Percentiles rank a stretch among this genome's conserved stretches.
Evolutionary conservation across 371 early-diverging fungal genomes (phyloP).

Genomic region (Thermomucor indicae-seudaticae): DNA sequence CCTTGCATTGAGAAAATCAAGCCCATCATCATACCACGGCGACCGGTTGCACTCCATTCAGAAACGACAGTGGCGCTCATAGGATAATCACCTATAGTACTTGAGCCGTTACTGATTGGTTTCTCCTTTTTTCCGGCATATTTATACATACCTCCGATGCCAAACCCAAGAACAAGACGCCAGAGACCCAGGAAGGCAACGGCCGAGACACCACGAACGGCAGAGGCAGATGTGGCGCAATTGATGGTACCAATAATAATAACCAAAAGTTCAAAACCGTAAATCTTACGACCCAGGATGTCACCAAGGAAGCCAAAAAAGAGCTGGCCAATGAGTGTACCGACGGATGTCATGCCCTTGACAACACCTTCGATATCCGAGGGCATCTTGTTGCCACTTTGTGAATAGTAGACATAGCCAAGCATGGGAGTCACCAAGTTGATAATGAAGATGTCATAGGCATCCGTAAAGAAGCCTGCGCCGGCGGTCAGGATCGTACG

Average conservation of each 20-base stretch:
- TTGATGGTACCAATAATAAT: slow-evolving; percentile 76
- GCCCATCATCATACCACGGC: slow-evolving; percentile 66
- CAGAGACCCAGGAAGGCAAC: slow-evolving; percentile 75
- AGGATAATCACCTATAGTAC: slow-evolving; percentile 64
- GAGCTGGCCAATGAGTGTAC: slow-evolving; percentile 85
- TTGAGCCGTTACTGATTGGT: neutral
- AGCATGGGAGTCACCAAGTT: slow-evolving; percentile 78
- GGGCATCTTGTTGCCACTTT: slow-evolving; percentile 53
- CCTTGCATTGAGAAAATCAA: slow-evolving; percentile 93
- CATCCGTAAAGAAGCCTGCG: slow-evolving; percentile 85
- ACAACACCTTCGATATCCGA: slow-evolving; percentile 65
- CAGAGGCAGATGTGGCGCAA: slow-evolving; percentile 68
- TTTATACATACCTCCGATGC: slow-evolving; percentile 63
- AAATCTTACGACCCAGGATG: slow-evolving; percentile 80
- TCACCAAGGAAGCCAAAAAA: slow-evolving; percentile 84
- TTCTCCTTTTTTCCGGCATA: too few species aligned
- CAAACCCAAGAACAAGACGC: slow-evolving; percentile 82
- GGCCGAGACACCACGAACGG: slow-evolving; percentile 65
- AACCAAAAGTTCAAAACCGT: slow-evolving; percentile 84
- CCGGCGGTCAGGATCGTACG: slow-evolving; percentile 82
- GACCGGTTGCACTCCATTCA: slow-evolving; percentile 77
- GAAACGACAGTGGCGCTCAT: slow-evolving; percentile 83
- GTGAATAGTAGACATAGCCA: slow-evolving; percentile 67
- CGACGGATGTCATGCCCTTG: slow-evolving; percentile 79
- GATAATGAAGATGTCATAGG: slow-evolving; percentile 87